Evolutionary conservation across 345 rosid species (phyloP).

Genomic region (Bruguiera gymnorhiza): DNA sequence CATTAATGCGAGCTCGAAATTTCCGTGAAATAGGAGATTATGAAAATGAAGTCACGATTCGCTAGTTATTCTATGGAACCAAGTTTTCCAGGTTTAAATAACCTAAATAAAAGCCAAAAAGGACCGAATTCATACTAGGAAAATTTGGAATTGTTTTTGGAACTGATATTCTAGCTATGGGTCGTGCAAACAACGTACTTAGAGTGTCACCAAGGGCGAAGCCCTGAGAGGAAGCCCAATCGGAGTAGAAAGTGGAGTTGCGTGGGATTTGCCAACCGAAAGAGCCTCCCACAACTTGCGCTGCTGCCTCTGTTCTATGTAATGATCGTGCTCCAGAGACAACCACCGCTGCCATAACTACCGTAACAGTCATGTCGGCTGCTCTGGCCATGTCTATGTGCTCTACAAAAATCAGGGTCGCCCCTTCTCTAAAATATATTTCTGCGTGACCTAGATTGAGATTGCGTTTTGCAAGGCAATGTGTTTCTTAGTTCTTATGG

Average conservation of each 20-base stretch:
- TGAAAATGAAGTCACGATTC: too few species aligned
- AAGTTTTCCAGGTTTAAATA: too few species aligned
- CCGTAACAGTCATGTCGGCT: constrained; percentile 3
- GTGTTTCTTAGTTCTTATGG: too few species aligned
- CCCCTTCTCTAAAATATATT: background rate
- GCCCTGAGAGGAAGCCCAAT: constrained; percentile 8
- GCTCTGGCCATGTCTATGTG: constrained; percentile 20
- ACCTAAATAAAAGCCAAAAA: too few species aligned
- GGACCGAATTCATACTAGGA: too few species aligned
- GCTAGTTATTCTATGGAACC: too few species aligned
- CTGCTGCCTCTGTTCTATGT: constrained; percentile 17
- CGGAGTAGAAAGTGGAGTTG: constrained; percentile 3
- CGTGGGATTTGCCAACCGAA: constrained; percentile 31
- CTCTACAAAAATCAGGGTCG: constrained; percentile 18
- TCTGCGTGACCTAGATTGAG: background rate
- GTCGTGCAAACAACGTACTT: background rate
- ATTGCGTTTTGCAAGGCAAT: too few species aligned
- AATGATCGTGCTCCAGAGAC: constrained; percentile 14
- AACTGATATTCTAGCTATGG: too few species aligned
- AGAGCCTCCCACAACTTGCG: constrained; percentile 32
- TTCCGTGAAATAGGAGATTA: too few species aligned
- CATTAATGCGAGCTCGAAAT: too few species aligned
- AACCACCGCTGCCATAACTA: constrained; percentile 7
- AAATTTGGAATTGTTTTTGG: too few species aligned
- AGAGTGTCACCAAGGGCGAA: constrained; percentile 16